Evolutionary conservation across 768 basidiomycete species (phyloP).

Genomic region (Melanogaster broomeanus): DNA sequence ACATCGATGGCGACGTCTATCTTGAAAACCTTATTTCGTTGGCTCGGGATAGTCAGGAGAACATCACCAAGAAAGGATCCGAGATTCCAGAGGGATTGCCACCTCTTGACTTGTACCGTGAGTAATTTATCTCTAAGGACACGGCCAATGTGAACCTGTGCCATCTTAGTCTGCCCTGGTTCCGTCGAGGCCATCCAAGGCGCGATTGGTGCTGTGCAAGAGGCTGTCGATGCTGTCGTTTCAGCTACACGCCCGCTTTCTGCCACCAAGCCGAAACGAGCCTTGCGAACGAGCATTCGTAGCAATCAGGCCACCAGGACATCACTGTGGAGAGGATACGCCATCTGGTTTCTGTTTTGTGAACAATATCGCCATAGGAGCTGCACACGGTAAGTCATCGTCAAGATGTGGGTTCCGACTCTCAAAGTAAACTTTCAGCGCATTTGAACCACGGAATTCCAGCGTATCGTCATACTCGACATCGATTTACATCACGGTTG

Average conservation of each 20-base stretch:
- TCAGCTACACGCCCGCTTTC: conserved; percentile 14
- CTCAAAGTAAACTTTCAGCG: conserved; percentile 47
- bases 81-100: conserved; percentile 76
- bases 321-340: conserved; percentile 89
- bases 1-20: conserved; percentile 66
- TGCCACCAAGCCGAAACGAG: conserved; percentile 2
- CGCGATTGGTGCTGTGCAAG: conserved; percentile 80
- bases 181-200: conserved; percentile 80
- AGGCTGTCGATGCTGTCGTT: conserved; percentile 79
- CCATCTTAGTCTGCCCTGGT: conserved; percentile 65
- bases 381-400: conserved; percentile 74
- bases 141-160: not conserved
- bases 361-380: conserved; percentile 89
- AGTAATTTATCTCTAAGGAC: conserved; percentile 23
- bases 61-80: conserved; percentile 58
- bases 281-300: conserved; percentile 65
- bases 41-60: conserved; percentile 59
- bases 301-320: conserved; percentile 86
- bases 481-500: conserved; percentile 52
- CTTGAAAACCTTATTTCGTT: conserved; percentile 62
- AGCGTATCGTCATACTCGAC: conserved; percentile 84
- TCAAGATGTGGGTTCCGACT: not conserved
- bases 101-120: conserved; percentile 85
- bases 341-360: conserved; percentile 96
- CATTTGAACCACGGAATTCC: conserved; percentile 77